Evolutionary conservation across 148 eudicot species (phyloP), one percentile per base, ranked within the genome.

Genomic region (Rhododendron molle): DNA sequence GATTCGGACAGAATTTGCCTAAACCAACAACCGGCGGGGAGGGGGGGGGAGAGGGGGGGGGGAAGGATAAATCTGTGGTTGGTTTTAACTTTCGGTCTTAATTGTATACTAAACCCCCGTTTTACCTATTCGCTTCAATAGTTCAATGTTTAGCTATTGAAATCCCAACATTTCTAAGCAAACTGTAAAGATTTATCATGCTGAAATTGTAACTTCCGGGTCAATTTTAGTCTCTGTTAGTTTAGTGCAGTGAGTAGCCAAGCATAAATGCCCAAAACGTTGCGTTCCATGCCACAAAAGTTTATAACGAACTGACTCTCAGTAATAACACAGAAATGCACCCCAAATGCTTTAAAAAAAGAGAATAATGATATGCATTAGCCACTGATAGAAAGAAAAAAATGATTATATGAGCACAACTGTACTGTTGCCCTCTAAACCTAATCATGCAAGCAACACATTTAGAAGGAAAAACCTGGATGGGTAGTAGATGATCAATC

Each of bases 401-500:
- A 32, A 60, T 32, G 21, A 28, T 18, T 12, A 50, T 49, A 32
- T 1, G 16, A 83, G 67, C 30, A 34, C 43, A 67, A 65, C 15
- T 67, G 26, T 18, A 81, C 10, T 81, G 16, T 80, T 36, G 50
- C n/a, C 36, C 5, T 13, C 12, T 56, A 49, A 80, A 26, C 30
- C 65, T 28, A 80, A 18, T 38, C 26, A 81, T 36, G 16, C 80
- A 71, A 21, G 54, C 52, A 85, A 67, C 77, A 30, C 3, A 44
- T 47, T 47, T 49, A 50, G 79, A 40, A 82, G 44, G 60, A 58
- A 76, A 80, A 46, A 87, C 89, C 89, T 87, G 86, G 81, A 97
- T 97, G 71, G 99, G 99, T 72, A 88, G 87, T 62, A 97, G 90
- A 93, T 97, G 99, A 88, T 91, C 94, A 87, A 97, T 80, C 88